Percentiles rank a stretch among this genome's conserved stretches.
Evolutionary conservation across 352 stramenopile genomes (phyloP).

Genomic region (Pythium insidiosum): DNA sequence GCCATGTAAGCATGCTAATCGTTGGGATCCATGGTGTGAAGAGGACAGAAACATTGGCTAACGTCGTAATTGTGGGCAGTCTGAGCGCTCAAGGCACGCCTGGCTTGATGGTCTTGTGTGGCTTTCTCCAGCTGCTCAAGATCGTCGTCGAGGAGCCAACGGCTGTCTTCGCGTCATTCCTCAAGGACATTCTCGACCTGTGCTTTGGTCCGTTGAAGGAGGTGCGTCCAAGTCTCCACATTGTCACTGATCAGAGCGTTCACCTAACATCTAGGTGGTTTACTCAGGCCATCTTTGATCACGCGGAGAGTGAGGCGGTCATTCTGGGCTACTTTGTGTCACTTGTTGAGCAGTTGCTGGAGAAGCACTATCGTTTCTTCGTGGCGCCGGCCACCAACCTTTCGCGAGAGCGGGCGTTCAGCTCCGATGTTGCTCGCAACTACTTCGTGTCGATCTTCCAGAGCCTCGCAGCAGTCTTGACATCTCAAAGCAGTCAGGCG

Average conservation of each 20-base stretch:
- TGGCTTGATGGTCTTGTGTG: slow-evolving; percentile 63
- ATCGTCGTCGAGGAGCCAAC: slow-evolving; percentile 76
- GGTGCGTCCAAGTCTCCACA: slow-evolving; percentile 28
- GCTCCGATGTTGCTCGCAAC: slow-evolving; percentile 50
- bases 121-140: slow-evolving; percentile 67
- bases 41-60: no score
- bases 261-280: no score
- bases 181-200: slow-evolving; percentile 70
- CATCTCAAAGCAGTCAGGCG: slow-evolving; percentile 31
- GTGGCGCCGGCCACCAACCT: slow-evolving; percentile 42
- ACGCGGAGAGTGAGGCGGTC: slow-evolving; percentile 58
- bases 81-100: slow-evolving; percentile 51
- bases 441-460: slow-evolving; percentile 79
- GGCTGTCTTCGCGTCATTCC: slow-evolving; percentile 57
- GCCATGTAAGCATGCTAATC: slow-evolving; percentile 31
- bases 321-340: slow-evolving; percentile 65
- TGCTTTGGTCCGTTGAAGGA: slow-evolving; percentile 76
- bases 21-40: not conserved
- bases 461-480: slow-evolving; percentile 55
- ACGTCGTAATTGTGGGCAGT: slow-evolving; percentile 18
- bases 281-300: slow-evolving; percentile 69
- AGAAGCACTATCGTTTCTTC: slow-evolving; percentile 81
- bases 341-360: slow-evolving; percentile 62
- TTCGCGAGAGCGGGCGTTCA: slow-evolving; percentile 44
- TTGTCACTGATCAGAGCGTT: no score